Evolutionary conservation across 768 basidiomycete genomes (phyloP).

Genomic region (Russula olivacea): DNA sequence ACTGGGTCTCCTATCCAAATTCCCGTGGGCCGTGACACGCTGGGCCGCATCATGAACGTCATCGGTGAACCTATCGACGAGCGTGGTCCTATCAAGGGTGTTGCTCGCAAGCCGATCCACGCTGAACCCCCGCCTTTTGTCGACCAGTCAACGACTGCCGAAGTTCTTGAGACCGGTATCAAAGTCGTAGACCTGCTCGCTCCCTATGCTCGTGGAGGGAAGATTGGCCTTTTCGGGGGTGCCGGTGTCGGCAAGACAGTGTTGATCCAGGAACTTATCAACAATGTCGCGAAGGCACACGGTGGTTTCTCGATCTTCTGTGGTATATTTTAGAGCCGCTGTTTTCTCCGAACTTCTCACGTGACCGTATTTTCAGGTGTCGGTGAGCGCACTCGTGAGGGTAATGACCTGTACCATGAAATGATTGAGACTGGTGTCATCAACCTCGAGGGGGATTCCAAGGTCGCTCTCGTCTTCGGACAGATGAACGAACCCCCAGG

Average conservation of each 20-base stretch:
- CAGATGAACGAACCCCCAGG: constrained; percentile 99
- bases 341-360: not conserved
- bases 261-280: constrained; percentile 98
- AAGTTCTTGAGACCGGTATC: constrained; percentile 99
- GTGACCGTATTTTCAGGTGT: constrained; percentile 57
- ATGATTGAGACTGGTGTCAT: constrained; percentile 99
- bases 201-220: constrained; percentile 99
- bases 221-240: constrained; percentile 99
- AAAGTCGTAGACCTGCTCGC: constrained; percentile 99
- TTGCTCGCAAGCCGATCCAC: constrained; percentile 88
- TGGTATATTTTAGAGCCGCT: constrained; percentile 40
- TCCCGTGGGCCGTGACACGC: constrained; percentile 89
- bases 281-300: constrained; percentile 99
- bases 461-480: constrained; percentile 99
- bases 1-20: constrained; percentile 95
- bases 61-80: constrained; percentile 99
- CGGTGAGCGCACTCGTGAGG: constrained; percentile 99
- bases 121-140: constrained; percentile 96
- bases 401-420: constrained; percentile 98
- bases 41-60: constrained; percentile 99
- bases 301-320: constrained; percentile 99
- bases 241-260: constrained; percentile 99
- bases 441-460: constrained; percentile 99
- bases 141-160: constrained; percentile 97
- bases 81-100: constrained; percentile 97